These are phyloP conservation scores for Planoprotostelium fungivorum DNA, from an alignment of 78 protist species.

Conservation along the genomic window DNA sequence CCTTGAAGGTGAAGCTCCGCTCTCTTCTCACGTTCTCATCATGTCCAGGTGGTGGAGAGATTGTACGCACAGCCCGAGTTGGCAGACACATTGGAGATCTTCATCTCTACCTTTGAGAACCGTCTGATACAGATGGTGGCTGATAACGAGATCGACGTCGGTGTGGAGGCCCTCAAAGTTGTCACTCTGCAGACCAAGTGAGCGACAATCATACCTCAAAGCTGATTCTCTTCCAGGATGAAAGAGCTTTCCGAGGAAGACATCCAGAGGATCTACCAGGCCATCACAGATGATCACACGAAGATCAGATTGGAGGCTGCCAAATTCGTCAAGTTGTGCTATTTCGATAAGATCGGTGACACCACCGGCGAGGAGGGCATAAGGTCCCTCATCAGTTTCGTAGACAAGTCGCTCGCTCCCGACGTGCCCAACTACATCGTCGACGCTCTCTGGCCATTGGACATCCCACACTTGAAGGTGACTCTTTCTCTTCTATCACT, in stretches of 20 bases:
- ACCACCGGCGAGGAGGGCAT: not conserved
- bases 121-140: not conserved
- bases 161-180: not conserved
- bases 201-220: not conserved
- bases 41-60: not conserved
- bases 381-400: not conserved
- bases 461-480: not conserved
- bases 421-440: not conserved
- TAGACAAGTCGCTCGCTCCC: not conserved
- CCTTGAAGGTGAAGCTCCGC: not conserved
- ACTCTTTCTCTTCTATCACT: not conserved
- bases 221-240: not conserved
- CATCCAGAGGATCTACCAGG: not conserved
- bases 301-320: not conserved
- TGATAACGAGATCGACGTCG: not conserved
- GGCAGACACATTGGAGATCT: not conserved
- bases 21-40: not conserved
- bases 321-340: not conserved
- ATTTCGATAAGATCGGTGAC: not conserved
- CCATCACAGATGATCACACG: not conserved
- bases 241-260: not conserved
- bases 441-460: not conserved
- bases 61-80: not conserved
- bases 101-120: not conserved
- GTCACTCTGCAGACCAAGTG: not conserved